phyloP scores from a whole-genome alignment of 2,329 filamentous ascomycete genomes.

The Paecilomyces variotii region DNA sequence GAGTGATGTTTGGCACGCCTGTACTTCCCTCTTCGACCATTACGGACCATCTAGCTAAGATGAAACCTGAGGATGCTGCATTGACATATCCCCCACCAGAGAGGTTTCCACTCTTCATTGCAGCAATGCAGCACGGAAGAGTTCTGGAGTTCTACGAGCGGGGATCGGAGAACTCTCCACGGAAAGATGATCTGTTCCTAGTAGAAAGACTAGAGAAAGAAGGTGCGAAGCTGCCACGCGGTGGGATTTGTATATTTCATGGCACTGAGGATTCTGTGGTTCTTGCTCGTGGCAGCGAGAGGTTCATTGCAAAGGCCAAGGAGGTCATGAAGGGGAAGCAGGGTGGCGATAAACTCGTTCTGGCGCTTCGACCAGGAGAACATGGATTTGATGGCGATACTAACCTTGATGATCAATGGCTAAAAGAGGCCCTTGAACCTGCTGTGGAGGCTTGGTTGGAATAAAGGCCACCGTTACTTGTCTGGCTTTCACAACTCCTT shows the following conservation, averaged over 20 bases:
- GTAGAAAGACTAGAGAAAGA: conserved; percentile 20
- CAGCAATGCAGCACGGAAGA: conserved; percentile 10
- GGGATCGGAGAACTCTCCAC: conserved; percentile 7
- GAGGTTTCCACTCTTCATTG: conserved; percentile 12
- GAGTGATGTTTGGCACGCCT: conserved; percentile 9
- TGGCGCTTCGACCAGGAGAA: conserved; percentile 21
- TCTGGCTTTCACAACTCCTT: not conserved
- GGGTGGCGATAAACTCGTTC: conserved; percentile 14
- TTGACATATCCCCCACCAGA: conserved; percentile 9
- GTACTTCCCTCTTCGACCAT: conserved; percentile 7
- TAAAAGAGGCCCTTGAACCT: conserved; percentile 17
- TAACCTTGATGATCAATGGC: conserved; percentile 19
- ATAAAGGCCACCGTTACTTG: conserved; percentile 1
- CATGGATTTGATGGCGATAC: conserved; percentile 29
- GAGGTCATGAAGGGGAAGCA: conserved; percentile 15
- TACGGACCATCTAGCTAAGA: conserved; percentile 4
- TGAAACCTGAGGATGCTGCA: conserved; percentile 5
- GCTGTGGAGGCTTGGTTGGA: conserved; percentile 21
- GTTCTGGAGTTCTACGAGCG: conserved; percentile 12
- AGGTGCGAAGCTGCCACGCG: conserved; percentile 16
- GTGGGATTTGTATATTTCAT: conserved; percentile 26
- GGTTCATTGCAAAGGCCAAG: conserved; percentile 18
- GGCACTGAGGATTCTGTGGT: conserved; percentile 26
- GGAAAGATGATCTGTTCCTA: conserved; percentile 16
- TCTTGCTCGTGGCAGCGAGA: conserved; percentile 17